Conservation (phyloP, 495 filamentous ascomycete genomes). For the Aspergillus bertholletiae region DNA sequence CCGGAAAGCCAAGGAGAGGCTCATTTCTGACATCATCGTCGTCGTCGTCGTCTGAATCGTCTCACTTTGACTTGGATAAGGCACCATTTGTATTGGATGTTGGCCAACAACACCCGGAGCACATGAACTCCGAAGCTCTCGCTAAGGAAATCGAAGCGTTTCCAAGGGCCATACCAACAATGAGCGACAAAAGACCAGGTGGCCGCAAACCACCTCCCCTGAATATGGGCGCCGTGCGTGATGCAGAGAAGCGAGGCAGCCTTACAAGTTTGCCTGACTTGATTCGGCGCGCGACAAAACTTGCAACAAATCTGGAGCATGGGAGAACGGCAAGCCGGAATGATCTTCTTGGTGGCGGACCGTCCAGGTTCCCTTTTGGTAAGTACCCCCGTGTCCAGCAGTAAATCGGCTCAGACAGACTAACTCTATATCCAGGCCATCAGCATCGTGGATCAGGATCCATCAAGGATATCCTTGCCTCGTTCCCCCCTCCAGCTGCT, state of each 20-base stretch:
- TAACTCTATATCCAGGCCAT: constrained; percentile 12
- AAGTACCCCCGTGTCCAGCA: constrained; percentile 4
- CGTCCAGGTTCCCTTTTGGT: constrained; percentile 27
- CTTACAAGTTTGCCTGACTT: constrained; percentile 88
- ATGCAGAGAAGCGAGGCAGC: constrained; percentile 79
- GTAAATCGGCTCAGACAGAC: background rate
- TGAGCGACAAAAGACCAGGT: constrained; percentile 39
- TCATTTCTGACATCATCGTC: constrained; percentile 34
- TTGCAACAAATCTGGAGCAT: constrained; percentile 84
- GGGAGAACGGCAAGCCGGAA: constrained; percentile 78
- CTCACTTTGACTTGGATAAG: constrained; percentile 33
- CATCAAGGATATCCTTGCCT: constrained; percentile 85
- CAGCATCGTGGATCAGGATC: constrained; percentile 53
- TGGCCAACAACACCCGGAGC: constrained; percentile 7
- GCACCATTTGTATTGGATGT: constrained; percentile 28
- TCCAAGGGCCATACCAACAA: constrained; percentile 35
- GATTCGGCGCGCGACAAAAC: constrained; percentile 79
- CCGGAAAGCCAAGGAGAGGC: constrained; percentile 18
- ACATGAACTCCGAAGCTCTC: constrained; percentile 10
- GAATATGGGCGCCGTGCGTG: constrained; percentile 73
- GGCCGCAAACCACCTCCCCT: constrained; percentile 68
- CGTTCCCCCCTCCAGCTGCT: constrained; percentile 80
- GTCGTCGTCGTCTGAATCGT: constrained; percentile 31
- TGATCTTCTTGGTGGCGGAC: constrained; percentile 33
- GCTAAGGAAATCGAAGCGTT: constrained; percentile 33